Conservation (phyloP, 345 rosid genomes). For the Erysimum cheiranthoides region DNA sequence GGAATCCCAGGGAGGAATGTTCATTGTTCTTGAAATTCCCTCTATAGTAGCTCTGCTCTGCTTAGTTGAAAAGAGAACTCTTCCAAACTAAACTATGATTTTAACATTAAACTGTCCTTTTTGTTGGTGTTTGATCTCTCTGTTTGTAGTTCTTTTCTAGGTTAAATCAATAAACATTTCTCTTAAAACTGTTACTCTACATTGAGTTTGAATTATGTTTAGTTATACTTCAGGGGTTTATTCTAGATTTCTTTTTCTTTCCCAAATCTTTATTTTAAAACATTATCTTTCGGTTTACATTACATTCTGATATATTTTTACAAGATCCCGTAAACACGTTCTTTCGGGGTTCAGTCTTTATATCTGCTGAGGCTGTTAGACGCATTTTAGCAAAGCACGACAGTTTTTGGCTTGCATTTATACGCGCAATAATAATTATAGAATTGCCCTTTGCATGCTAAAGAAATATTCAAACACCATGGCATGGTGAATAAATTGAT, state of each 20-base stretch:
- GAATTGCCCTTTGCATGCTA: slow-evolving; percentile 1
- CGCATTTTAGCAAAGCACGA: neutral
- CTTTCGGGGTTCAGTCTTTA: slow-evolving; percentile 13
- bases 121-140: slow-evolving; percentile 15
- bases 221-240: neutral
- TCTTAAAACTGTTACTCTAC: neutral
- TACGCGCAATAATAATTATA: neutral
- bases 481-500: slow-evolving; percentile 3
- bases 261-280: neutral
- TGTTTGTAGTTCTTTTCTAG: slow-evolving; percentile 8
- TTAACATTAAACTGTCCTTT: slow-evolving; percentile 24
- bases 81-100: slow-evolving; percentile 18
- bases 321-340: neutral
- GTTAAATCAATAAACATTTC: slow-evolving; percentile 3
- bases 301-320: slow-evolving; percentile 11
- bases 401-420: neutral
- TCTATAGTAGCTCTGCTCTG: slow-evolving; percentile 1
- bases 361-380: slow-evolving; percentile 14
- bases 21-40: slow-evolving; percentile 13
- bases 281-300: slow-evolving; percentile 2
- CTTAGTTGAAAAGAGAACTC: slow-evolving; percentile 20
- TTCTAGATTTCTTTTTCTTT: neutral
- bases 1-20: slow-evolving; percentile 8
- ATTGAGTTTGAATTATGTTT: neutral
- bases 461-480: slow-evolving; percentile 1